These are phyloP conservation scores for Pseudozyma thailandica DNA, from an alignment of 1,284 basidiomycete genomes.

Conservation along the genomic window DNA sequence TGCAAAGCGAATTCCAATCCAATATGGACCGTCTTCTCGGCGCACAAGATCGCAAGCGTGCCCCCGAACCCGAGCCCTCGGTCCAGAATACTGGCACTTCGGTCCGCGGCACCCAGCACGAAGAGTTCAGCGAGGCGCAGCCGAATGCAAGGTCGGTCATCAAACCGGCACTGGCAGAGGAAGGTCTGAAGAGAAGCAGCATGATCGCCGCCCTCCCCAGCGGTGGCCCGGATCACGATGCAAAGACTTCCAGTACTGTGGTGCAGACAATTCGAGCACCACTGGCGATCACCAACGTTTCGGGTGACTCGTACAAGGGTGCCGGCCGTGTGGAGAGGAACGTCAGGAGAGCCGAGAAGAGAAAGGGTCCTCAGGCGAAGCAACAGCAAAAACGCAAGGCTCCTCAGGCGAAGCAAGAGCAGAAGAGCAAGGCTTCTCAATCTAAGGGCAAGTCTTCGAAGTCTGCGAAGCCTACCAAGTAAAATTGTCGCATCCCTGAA, in stretches of 20 bases:
- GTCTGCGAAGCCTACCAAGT: too few species aligned
- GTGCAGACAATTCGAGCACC: slow-evolving; percentile 15
- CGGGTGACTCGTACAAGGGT: slow-evolving; percentile 52
- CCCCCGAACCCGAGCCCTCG: slow-evolving; percentile 32
- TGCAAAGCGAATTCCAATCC: slow-evolving; percentile 61
- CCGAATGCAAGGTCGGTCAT: slow-evolving; percentile 37
- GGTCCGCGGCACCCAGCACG: slow-evolving; percentile 52
- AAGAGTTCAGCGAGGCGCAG: slow-evolving; percentile 50
- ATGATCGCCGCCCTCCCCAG: slow-evolving; percentile 43
- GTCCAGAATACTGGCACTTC: slow-evolving; percentile 36
- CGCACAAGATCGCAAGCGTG: slow-evolving; percentile 44
- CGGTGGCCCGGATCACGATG: slow-evolving; percentile 36
- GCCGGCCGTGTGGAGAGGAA: slow-evolving; percentile 45
- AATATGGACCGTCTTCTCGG: slow-evolving; percentile 64
- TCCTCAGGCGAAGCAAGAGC: too few species aligned
- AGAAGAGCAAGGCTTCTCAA: background rate
- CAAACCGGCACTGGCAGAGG: slow-evolving; percentile 38
- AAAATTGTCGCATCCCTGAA: too few species aligned
- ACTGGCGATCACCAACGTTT: slow-evolving; percentile 38
- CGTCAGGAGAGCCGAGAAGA: slow-evolving; percentile 43
- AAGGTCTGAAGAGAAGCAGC: slow-evolving; percentile 19
- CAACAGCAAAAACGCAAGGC: background rate
- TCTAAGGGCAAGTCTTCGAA: too few species aligned
- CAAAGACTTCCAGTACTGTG: slow-evolving; percentile 19
- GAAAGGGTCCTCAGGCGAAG: slow-evolving; percentile 19